A percentile compares a stretch with the other conserved stretches of the same genome.
phyloP scores from a whole-genome alignment of 208 protist species.

The Wallacemonas rigidus region DNA sequence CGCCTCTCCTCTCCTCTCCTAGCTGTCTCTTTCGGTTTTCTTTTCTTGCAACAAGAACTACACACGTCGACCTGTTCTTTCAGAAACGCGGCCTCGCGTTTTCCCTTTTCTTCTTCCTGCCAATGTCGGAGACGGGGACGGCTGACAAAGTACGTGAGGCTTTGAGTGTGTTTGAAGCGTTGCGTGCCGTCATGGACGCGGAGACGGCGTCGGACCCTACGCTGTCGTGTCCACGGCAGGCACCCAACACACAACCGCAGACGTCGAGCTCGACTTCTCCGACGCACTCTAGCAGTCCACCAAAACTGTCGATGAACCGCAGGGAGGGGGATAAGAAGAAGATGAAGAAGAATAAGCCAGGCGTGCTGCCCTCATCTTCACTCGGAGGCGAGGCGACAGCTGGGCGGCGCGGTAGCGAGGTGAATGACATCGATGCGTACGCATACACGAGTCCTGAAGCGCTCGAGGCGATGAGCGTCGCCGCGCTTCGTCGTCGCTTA shows the following conservation, averaged over 20 bases:
- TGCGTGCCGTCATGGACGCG: constrained; percentile 11
- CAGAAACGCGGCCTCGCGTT: background rate
- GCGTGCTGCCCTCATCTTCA: too few relatives aligned
- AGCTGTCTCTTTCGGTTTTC: too few relatives aligned
- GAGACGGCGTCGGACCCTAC: background rate
- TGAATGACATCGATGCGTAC: background rate
- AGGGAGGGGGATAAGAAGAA: background rate
- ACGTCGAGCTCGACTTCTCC: constrained; percentile 2
- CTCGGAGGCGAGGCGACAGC: background rate
- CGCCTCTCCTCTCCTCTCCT: too few relatives aligned
- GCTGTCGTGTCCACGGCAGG: background rate
- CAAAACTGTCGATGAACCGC: background rate
- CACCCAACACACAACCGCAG: background rate
- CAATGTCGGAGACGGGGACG: background rate
- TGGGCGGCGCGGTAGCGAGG: background rate
- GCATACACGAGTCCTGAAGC: background rate
- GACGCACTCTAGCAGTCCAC: background rate
- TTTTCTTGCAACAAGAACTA: too few relatives aligned
- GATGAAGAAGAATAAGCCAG: too few relatives aligned
- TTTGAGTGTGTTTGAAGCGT: constrained; percentile 24
- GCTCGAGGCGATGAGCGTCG: background rate
- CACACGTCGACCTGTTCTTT: too few relatives aligned
- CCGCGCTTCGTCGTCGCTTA: background rate
- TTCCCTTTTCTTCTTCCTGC: background rate
- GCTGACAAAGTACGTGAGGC: constrained; percentile 19